Evolutionary conservation across 768 basidiomycete genomes (phyloP), one percentile per base, ranked within the genome.

Genomic region (Pleurotus cornucopiae): DNA sequence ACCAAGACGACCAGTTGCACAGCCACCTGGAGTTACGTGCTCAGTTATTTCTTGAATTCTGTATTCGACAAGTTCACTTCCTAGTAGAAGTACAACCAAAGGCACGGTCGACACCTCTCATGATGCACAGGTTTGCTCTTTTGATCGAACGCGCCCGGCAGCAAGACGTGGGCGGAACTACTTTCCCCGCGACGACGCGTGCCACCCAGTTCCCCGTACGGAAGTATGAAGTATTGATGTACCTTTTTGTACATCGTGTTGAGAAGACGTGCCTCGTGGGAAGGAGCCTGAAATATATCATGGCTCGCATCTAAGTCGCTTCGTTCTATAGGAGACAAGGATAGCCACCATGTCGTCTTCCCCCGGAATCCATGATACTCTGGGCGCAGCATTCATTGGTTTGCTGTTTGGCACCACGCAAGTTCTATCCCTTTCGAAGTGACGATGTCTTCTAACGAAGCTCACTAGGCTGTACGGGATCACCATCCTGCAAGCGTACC

Each of bases 381-480:
- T 55, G 43, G 54, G 54, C 25, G 54, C 45, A 26, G 45, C 54
- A 25, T 55, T 55, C 40, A 25, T 38, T 9, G 54, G 54, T 16
- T 40, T 55, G 14, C 13, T 55, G 7, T 30, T 55, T 23, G 54
- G 54, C 13, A 46, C 54, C 5, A 55, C 46, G 54, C 46, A 18
- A 25, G 54, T 23, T 20, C 30, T 11, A 9, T 34, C 11, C 4
- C 30, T 34, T 11, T 34, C 30, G 30, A 34, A 0, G 7, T 11
- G 6, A 34, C 7, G 30, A 11, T 9, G 30, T 14, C n/a, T 44
- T 20, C 43, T 46, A 12, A 54, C 21, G n/a, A 45, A n/a, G 14
- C n/a, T 21, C 5, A n/a, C 41, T 34, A 55, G 54, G 20, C 26
- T 55, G 14, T 55, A 30, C 37, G 54, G 54, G 7, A 55, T 55